These are phyloP conservation scores for Zizania palustris DNA, from an alignment of 202 grass and related monocot species.

Conservation along the genomic window DNA sequence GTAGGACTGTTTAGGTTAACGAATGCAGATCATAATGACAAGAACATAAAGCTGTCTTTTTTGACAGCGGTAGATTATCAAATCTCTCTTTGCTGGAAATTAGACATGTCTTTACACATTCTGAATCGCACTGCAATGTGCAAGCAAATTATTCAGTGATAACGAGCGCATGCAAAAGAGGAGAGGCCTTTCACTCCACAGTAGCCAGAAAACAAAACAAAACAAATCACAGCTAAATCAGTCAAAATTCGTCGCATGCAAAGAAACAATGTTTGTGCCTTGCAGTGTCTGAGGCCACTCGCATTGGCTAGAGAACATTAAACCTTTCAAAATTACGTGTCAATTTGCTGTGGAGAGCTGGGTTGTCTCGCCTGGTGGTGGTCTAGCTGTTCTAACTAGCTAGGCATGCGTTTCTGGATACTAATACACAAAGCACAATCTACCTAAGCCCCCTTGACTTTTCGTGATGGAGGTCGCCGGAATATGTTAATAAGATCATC, in stretches of 20 bases:
- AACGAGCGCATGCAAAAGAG: too few relatives aligned
- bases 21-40: too few relatives aligned
- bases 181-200: too few relatives aligned
- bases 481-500: slow-evolving; percentile 99
- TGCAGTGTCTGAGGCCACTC: slow-evolving; percentile 26
- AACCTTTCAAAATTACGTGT: slow-evolving; percentile 48
- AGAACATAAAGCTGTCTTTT: too few relatives aligned
- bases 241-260: slow-evolving; percentile 41
- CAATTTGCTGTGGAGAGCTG: slow-evolving; percentile 52
- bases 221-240: slow-evolving; percentile 28
- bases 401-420: slow-evolving; percentile 37
- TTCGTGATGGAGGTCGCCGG: slow-evolving; percentile 75
- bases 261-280: slow-evolving; percentile 27
- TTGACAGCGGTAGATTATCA: too few relatives aligned
- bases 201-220: neutral
- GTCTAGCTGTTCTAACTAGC: slow-evolving; percentile 56
- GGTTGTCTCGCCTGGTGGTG: slow-evolving; percentile 33
- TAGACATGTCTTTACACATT: too few relatives aligned
- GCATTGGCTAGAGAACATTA: slow-evolving; percentile 36
- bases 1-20: too few relatives aligned
- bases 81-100: too few relatives aligned
- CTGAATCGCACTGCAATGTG: too few relatives aligned
- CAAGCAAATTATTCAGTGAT: too few relatives aligned
- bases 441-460: slow-evolving; percentile 78
- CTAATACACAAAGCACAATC: slow-evolving; percentile 45